Percentiles rank a stretch among this genome's conserved stretches.
Conservation (phyloP, 371 early-diverging fungal genomes). For the Amoeboaphelidium occidentale region DNA sequence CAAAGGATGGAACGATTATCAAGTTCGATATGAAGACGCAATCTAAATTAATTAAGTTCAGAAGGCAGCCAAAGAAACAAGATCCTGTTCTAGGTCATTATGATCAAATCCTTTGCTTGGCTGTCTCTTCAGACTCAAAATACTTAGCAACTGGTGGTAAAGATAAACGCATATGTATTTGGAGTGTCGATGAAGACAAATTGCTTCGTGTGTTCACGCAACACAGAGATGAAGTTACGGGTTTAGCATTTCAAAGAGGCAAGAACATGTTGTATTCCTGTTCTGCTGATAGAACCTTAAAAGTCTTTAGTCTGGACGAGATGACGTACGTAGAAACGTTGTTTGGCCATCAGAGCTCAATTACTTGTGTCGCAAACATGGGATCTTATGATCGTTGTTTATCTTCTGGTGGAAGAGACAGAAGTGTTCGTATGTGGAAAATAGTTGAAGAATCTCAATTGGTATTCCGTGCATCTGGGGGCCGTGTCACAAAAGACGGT, state of each 20-base stretch:
- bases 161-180: conserved; percentile 71
- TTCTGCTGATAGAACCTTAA: conserved; percentile 75
- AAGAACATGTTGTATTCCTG: conserved; percentile 67
- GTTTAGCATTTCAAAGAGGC: conserved; percentile 61
- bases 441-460: conserved; percentile 77
- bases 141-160: conserved; percentile 57
- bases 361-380: conserved; percentile 48
- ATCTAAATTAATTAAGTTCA: conserved; percentile 13
- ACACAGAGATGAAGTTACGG: conserved; percentile 71
- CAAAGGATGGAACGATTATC: conserved; percentile 66
- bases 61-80: conserved; percentile 6
- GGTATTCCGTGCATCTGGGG: conserved; percentile 47
- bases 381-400: conserved; percentile 56
- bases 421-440: conserved; percentile 77
- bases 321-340: conserved; percentile 77
- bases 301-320: conserved; percentile 83
- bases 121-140: conserved; percentile 49
- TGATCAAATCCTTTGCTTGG: conserved; percentile 50
- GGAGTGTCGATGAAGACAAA: conserved; percentile 48
- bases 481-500: conserved; percentile 6
- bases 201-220: conserved; percentile 50
- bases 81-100: conserved; percentile 38
- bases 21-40: conserved; percentile 38
- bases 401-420: conserved; percentile 73
- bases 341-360: conserved; percentile 87